Evolutionary conservation across 75 land plant species (phyloP).

Genomic region (Larix kaempferi): DNA sequence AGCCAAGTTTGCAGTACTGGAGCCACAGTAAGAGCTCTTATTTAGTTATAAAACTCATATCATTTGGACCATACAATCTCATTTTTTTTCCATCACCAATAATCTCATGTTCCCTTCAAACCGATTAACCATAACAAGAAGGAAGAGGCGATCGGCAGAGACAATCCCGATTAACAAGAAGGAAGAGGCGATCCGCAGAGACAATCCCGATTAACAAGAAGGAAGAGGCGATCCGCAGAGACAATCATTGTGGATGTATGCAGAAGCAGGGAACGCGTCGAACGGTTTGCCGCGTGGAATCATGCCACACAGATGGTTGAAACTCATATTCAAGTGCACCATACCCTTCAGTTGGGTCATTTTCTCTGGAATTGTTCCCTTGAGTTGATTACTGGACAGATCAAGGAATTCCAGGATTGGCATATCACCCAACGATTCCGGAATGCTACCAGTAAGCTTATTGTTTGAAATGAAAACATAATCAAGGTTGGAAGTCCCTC

Average conservation of each 20-base stretch:
- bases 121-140: slow-evolving; percentile 15
- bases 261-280: slow-evolving; percentile 14
- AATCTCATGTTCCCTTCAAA: neutral
- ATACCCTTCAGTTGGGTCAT: slow-evolving; percentile 30
- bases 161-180: slow-evolving; percentile 24
- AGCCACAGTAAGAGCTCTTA: too few relatives aligned
- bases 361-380: slow-evolving; percentile 17
- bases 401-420: slow-evolving; percentile 16
- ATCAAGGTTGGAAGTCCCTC: neutral
- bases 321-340: slow-evolving; percentile 24
- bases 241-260: too few relatives aligned
- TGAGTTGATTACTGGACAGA: slow-evolving; percentile 15
- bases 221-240: too few relatives aligned
- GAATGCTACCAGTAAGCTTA: slow-evolving; percentile 19
- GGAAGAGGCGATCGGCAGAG: slow-evolving; percentile 45
- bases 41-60: too few relatives aligned
- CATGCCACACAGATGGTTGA: too few relatives aligned
- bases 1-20: too few relatives aligned
- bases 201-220: too few relatives aligned
- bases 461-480: slow-evolving; percentile 11
- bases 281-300: slow-evolving; percentile 14
- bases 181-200: too few relatives aligned
- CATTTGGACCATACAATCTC: too few relatives aligned
- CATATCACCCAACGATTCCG: neutral
- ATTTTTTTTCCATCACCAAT: too few relatives aligned